These are phyloP conservation scores for Pyropia haitanensis DNA, from an alignment of 23 red algal species.

Conservation along the genomic window DNA sequence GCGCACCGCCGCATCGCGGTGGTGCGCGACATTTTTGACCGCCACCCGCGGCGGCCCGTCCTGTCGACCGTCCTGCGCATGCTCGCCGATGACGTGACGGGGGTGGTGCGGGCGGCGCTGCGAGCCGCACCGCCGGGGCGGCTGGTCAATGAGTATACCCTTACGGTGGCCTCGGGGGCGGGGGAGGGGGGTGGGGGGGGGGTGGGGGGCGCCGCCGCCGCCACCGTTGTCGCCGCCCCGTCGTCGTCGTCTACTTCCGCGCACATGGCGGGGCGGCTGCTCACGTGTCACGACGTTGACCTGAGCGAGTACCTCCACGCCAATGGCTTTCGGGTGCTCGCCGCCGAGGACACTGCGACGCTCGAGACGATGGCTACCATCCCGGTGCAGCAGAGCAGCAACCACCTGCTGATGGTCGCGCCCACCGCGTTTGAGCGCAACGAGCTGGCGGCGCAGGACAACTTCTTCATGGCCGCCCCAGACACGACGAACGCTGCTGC, in stretches of 20 bases:
- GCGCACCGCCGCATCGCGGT: constrained; percentile 26
- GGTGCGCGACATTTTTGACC: constrained; percentile 82
- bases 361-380: constrained; percentile 27
- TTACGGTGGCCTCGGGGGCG: background rate
- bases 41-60: constrained; percentile 14
- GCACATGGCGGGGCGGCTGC: constrained; percentile 15
- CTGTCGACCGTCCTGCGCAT: constrained; percentile 43
- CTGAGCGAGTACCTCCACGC: constrained; percentile 66
- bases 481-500: background rate
- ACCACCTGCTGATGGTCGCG: constrained; percentile 81
- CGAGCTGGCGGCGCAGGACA: constrained; percentile 66
- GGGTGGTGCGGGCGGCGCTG: constrained; percentile 28
- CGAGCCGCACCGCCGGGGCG: constrained; percentile 20
- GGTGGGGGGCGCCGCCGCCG: background rate
- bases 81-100: constrained; percentile 64
- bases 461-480: constrained; percentile 64
- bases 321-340: constrained; percentile 64
- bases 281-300: constrained; percentile 57
- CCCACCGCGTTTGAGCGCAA: constrained; percentile 84
- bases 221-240: background rate
- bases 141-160: constrained; percentile 76
- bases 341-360: constrained; percentile 23
- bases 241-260: background rate
- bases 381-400: constrained; percentile 90
- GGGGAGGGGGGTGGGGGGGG: background rate